phyloP scores from a whole-genome alignment of 2,329 filamentous ascomycete genomes.

The Albifimbria verrucaria region DNA sequence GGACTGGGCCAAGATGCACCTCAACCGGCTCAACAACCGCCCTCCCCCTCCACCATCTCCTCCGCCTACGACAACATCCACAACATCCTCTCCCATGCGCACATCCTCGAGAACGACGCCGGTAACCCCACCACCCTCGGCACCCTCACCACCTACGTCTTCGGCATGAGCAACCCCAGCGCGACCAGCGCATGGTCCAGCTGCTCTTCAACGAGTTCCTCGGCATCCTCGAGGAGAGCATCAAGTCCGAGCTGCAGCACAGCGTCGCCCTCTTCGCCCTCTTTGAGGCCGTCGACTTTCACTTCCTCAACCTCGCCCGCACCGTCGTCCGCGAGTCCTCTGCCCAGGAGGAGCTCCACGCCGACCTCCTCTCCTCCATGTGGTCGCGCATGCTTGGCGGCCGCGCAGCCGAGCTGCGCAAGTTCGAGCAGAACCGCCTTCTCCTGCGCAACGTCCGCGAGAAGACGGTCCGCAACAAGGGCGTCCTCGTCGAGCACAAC shows the following conservation, averaged over 20 bases:
- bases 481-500: conserved; percentile 81
- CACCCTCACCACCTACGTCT: conserved; percentile 64
- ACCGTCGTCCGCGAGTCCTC: conserved; percentile 81
- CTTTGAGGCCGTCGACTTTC: conserved; percentile 88
- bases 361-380: conserved; percentile 76
- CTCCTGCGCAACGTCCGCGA: conserved; percentile 76
- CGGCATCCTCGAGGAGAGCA: conserved; percentile 81
- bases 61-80: conserved; percentile 81
- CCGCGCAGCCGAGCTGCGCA: conserved; percentile 71
- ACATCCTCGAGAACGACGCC: conserved; percentile 53
- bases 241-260: conserved; percentile 78
- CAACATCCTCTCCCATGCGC: conserved; percentile 65
- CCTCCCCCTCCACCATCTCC: conserved; percentile 56
- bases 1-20: conserved; percentile 90
- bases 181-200: conserved; percentile 75
- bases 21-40: conserved; percentile 63
- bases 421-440: conserved; percentile 86
- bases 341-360: conserved; percentile 74
- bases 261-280: conserved; percentile 77
- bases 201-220: conserved; percentile 84
- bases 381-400: conserved; percentile 84
- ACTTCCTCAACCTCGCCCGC: conserved; percentile 84
- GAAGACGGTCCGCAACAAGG: conserved; percentile 84
- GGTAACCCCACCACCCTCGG: conserved; percentile 66
- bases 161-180: conserved; percentile 78